phyloP scores from a whole-genome alignment of 495 filamentous ascomycete genomes.

The Cercophora samala region DNA sequence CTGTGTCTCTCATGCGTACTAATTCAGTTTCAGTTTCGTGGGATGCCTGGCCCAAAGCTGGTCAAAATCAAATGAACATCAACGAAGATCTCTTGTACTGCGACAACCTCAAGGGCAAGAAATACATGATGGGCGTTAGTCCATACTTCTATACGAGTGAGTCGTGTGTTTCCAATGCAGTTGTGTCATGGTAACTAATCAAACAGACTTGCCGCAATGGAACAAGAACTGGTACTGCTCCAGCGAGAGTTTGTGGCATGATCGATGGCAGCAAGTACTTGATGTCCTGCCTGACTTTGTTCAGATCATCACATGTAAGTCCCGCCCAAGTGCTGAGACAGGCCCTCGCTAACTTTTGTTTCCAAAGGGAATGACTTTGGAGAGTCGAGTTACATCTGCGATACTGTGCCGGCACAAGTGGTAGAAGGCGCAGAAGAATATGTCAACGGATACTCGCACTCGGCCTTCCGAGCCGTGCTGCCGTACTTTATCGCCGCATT shows the following conservation, averaged over 20 bases:
- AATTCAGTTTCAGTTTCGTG: constrained; percentile 50
- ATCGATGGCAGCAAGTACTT: constrained; percentile 67
- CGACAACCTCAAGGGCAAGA: constrained; percentile 49
- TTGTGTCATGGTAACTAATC: background rate
- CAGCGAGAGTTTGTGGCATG: constrained; percentile 68
- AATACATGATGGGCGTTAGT: constrained; percentile 77
- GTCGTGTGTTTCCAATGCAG: constrained; percentile 10
- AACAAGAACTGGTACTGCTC: constrained; percentile 73
- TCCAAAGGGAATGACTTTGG: constrained; percentile 70
- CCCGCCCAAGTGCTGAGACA: background rate
- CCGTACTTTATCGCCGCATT: constrained; percentile 65
- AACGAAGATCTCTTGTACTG: constrained; percentile 55
- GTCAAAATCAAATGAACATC: constrained; percentile 51
- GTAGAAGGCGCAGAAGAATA: constrained; percentile 51
- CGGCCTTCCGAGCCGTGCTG: constrained; percentile 48
- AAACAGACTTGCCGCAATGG: constrained; percentile 60
- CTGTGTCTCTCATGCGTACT: background rate
- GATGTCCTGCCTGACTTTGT: constrained; percentile 63
- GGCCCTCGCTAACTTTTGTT: background rate
- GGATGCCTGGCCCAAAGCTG: constrained; percentile 68
- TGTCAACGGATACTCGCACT: constrained; percentile 39
- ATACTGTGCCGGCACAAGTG: constrained; percentile 48
- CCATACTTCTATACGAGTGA: constrained; percentile 67
- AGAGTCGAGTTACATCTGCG: constrained; percentile 72
- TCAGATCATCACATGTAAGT: constrained; percentile 50